Percentiles rank a stretch among this genome's conserved stretches.
phyloP scores from a whole-genome alignment of 139 green algal genomes.

The Coelastrella sp. region DNA sequence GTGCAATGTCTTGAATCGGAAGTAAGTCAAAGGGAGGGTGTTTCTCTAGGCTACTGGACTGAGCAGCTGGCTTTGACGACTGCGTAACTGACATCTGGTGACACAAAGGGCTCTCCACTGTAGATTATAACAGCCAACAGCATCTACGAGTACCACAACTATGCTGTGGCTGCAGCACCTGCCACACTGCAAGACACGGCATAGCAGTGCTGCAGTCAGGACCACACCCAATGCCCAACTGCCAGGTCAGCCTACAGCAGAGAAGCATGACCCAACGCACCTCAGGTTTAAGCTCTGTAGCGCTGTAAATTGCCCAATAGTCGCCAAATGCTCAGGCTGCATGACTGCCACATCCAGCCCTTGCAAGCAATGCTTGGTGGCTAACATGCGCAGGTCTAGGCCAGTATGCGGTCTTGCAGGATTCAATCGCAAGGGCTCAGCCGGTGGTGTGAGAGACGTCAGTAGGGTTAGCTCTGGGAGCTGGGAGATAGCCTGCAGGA shows the following conservation, averaged over 20 bases:
- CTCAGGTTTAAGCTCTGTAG: conserved; percentile 12
- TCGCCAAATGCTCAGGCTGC: conserved; percentile 41
- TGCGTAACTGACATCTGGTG: no score
- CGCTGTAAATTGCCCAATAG: conserved; percentile 6
- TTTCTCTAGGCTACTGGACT: neutral
- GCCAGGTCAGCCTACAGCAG: neutral
- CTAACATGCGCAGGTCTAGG: conserved; percentile 14
- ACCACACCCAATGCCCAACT: no score
- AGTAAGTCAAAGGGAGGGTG: no score
- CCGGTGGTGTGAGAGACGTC: conserved; percentile 13
- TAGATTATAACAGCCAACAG: no score
- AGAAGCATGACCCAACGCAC: neutral
- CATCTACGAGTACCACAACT: no score
- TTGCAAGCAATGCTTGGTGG: neutral
- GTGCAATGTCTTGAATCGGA: no score
- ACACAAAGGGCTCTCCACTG: no score
- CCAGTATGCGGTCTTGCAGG: conserved; percentile 1
- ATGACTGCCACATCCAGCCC: conserved; percentile 32
- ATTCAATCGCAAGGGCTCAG: conserved; percentile 4
- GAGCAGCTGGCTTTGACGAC: no score
- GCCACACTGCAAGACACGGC: no score
- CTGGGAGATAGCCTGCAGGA: conserved; percentile 31
- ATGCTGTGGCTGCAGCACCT: no score
- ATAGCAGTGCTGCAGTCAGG: no score
- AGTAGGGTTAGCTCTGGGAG: conserved; percentile 41